Conservation (phyloP, 2,329 filamentous ascomycete species). For the Calonectria montana region DNA sequence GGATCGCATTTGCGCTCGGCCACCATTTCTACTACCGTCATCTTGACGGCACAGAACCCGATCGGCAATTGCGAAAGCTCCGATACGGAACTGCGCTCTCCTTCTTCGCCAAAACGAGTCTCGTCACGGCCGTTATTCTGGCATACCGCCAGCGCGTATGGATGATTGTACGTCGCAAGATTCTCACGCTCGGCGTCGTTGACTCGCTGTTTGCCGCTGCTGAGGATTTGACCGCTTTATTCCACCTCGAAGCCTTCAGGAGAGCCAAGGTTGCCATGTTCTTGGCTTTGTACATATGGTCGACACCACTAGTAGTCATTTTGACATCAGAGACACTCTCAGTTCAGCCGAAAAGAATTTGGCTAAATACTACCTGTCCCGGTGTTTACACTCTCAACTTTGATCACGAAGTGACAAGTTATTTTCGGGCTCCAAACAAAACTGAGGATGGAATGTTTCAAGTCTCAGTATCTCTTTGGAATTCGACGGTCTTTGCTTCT, state of each 20-base stretch:
- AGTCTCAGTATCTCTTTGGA: constrained; percentile 31
- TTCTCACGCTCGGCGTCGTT: constrained; percentile 36
- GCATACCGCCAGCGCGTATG: constrained; percentile 40
- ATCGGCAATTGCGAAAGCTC: constrained; percentile 35
- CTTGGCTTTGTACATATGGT: constrained; percentile 41
- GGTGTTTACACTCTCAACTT: constrained; percentile 40
- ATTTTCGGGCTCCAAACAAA: not conserved
- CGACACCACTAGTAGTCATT: constrained; percentile 39
- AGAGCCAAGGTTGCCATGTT: constrained; percentile 40
- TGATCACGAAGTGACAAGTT: constrained; percentile 32
- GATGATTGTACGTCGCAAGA: constrained; percentile 40
- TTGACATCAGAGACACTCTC: constrained; percentile 39
- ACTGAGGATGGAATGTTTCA: constrained; percentile 12
- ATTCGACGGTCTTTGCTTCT: constrained; percentile 16
- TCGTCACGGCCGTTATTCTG: constrained; percentile 36
- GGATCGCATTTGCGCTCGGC: constrained; percentile 37
- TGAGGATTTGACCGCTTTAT: constrained; percentile 36
- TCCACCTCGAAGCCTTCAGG: constrained; percentile 38
- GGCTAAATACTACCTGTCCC: constrained; percentile 25
- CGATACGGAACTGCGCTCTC: constrained; percentile 37
- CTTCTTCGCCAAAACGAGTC: constrained; percentile 39
- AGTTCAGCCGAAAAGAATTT: constrained; percentile 23
- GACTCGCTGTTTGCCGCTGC: constrained; percentile 40
- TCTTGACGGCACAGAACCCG: constrained; percentile 24
- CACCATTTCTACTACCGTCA: constrained; percentile 29